Percentiles rank a stretch among this genome's conserved stretches.
Conservation (phyloP, 2,329 filamentous ascomycete genomes). For the Colletotrichum sp. region DNA sequence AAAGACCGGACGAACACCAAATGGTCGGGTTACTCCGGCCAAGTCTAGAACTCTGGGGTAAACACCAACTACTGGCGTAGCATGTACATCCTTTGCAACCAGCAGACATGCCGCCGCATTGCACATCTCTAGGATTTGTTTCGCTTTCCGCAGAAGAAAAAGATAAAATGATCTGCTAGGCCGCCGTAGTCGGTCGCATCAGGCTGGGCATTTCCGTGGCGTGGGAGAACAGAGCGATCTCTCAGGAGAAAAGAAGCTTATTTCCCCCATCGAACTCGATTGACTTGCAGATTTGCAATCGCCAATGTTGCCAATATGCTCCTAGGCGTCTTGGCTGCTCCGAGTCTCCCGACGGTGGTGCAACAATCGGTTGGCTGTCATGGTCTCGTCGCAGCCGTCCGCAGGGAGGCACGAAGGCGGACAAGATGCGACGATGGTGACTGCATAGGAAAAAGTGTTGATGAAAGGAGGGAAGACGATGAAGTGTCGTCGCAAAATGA, state of each 20-base stretch:
- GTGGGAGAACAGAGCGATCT: background rate
- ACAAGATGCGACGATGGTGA: background rate
- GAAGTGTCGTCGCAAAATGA: conserved; percentile 1
- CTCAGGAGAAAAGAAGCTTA: background rate
- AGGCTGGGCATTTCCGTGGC: background rate
- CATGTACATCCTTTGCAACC: background rate
- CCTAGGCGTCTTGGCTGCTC: background rate
- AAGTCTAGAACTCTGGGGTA: background rate
- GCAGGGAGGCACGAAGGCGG: background rate
- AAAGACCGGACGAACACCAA: background rate
- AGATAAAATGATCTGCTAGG: background rate
- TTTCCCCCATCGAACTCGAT: background rate
- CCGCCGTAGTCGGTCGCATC: background rate
- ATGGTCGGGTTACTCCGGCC: background rate
- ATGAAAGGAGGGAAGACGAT: background rate
- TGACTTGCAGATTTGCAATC: background rate
- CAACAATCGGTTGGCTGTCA: background rate
- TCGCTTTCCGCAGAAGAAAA: background rate
- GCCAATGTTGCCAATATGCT: conserved; percentile 5
- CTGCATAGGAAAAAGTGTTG: background rate
- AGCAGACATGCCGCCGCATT: background rate
- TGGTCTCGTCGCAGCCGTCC: background rate
- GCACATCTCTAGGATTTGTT: background rate
- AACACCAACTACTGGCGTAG: background rate
- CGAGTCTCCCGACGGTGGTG: background rate